These are phyloP conservation scores for Naganishia sp. DNA, from an alignment of 1,284 basidiomycete genomes.

Conservation along the genomic window DNA sequence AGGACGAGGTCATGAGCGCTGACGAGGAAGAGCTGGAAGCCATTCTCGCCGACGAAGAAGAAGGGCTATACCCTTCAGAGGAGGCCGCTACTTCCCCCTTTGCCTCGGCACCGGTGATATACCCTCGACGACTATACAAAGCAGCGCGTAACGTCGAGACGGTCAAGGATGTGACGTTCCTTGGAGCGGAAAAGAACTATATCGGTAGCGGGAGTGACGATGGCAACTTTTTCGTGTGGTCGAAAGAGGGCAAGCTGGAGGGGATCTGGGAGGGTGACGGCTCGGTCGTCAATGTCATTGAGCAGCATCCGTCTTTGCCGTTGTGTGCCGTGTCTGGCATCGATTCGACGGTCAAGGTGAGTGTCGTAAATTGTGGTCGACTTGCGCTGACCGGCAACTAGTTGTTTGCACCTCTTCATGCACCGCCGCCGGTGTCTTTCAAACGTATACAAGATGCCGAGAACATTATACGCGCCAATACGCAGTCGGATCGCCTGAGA, in stretches of 20 bases:
- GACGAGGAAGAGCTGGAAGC: constrained; percentile 37
- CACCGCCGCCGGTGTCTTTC: constrained; percentile 36
- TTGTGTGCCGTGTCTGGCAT: constrained; percentile 85
- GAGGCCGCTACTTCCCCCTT: constrained; percentile 41
- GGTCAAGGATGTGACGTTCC: constrained; percentile 88
- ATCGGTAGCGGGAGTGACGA: constrained; percentile 88
- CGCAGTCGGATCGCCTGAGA: constrained; percentile 22
- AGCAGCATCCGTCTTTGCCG: constrained; percentile 76
- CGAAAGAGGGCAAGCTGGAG: constrained; percentile 66
- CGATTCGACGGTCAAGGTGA: constrained; percentile 80
- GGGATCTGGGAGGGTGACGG: constrained; percentile 82
- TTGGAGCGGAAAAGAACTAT: constrained; percentile 74
- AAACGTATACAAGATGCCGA: constrained; percentile 36
- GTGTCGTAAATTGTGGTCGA: neutral
- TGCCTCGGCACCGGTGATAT: constrained; percentile 61
- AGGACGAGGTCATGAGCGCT: constrained; percentile 35
- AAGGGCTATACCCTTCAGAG: constrained; percentile 36
- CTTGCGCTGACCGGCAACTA: constrained; percentile 34
- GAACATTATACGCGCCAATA: constrained; percentile 41
- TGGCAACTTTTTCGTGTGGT: constrained; percentile 74
- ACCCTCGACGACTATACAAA: constrained; percentile 66
- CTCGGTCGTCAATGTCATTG: constrained; percentile 77
- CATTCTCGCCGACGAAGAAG: constrained; percentile 31
- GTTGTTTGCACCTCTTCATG: constrained; percentile 28
- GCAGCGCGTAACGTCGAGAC: constrained; percentile 84